phyloP scores from a whole-genome alignment of 169 alveolate genomes.

The Prorocentrum cordatum region DNA sequence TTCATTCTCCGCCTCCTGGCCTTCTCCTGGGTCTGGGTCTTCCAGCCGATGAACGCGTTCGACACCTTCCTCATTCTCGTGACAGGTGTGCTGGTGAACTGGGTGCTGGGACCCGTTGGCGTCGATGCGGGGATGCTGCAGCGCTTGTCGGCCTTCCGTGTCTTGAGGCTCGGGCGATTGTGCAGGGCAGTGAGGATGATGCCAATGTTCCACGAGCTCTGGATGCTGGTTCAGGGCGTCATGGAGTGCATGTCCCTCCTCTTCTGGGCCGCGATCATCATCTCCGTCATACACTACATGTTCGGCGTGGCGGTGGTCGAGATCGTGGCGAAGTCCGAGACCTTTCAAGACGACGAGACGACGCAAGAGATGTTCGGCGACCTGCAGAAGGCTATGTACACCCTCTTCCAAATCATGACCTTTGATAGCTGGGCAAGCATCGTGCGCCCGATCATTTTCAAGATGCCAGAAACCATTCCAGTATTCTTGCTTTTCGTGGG shows the following conservation, averaged over 20 bases:
- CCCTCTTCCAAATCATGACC: background rate
- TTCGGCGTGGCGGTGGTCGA: background rate
- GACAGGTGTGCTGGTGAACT: background rate
- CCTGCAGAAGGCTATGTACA: background rate
- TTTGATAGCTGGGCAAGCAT: background rate
- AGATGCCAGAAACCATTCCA: background rate
- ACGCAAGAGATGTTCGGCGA: background rate
- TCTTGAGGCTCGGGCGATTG: too few relatives aligned
- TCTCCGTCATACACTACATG: background rate
- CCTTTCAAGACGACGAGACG: background rate
- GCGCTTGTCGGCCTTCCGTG: too few relatives aligned
- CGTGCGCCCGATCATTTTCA: background rate
- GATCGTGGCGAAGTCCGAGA: background rate
- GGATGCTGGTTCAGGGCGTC: too few relatives aligned
- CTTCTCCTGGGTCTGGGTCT: background rate
- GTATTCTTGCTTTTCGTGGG: background rate
- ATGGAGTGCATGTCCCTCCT: background rate
- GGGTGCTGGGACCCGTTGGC: too few relatives aligned
- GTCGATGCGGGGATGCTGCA: too few relatives aligned
- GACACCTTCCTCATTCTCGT: background rate
- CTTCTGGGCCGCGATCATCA: background rate
- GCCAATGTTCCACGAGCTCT: too few relatives aligned
- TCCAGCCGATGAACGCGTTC: background rate
- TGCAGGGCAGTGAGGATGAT: too few relatives aligned
- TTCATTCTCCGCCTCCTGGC: background rate